Evolutionary conservation across 2,329 filamentous ascomycete genomes (phyloP), one percentile per base, ranked within the genome.

Genomic region (Aphanoascus verrucosus): DNA sequence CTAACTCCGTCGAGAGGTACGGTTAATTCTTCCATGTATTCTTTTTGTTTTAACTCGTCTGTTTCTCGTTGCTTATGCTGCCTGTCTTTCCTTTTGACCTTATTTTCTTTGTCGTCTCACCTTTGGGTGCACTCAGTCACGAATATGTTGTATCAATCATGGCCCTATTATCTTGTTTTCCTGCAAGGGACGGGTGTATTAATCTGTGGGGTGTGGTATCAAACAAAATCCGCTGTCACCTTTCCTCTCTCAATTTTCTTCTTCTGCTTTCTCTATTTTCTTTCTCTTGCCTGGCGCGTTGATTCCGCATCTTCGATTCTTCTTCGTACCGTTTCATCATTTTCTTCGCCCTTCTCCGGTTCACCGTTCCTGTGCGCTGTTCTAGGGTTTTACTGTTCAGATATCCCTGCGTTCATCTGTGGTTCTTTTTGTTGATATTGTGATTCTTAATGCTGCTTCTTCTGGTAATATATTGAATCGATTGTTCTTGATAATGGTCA

Each of bases 391-490:
- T 45, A 28, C 12, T 44, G 42, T 42, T 46, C 50, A 52, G 42
- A 52, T 52, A 52, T 52, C 50, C 50, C 49, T 23, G 12, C 15
- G 34, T 46, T 32, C 20, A 32, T 43, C 12, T 50, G 37, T 43
- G 37, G 34, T 43, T 49, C 31, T 31, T 32, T 32, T 50, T 49
- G 12, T 28, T 17, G 12, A 46, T 46, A n/a, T 9, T 47, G 8
- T 40, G 31, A 19, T 49, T 43, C 6, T 50, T 34, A 34, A 35
- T 43, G 42, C 35, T 19, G n/a, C 5, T 41, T 41, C 19, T 49
- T 50, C 34, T 50, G 17, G 47, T 50, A 42, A 41, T 50, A 41
- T 50, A 42, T 42, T 49, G 34, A 48, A 48, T 49, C 14, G 17
- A 50, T 15, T 41, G 4, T 38, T 17, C 47, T 5, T 20, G 3